phyloP scores from a whole-genome alignment of 352 stramenopile genomes.

The Phytophthora pseudosyringae region DNA sequence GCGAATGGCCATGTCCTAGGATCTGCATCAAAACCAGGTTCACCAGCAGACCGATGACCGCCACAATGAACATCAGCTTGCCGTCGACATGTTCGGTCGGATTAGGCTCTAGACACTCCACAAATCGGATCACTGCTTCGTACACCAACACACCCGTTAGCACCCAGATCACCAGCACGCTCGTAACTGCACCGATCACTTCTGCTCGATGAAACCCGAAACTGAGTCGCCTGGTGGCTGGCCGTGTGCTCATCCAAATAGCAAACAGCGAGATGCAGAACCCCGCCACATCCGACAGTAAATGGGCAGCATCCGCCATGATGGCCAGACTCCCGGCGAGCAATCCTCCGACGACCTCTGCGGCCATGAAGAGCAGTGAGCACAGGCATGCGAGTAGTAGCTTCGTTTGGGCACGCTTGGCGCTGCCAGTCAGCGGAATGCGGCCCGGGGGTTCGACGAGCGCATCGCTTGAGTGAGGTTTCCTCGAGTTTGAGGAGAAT shows the following conservation, averaged over 20 bases:
- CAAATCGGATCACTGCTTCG: conserved; percentile 87
- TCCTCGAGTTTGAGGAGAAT: too few species aligned
- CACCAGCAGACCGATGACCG: conserved; percentile 92
- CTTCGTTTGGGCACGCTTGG: conserved; percentile 54
- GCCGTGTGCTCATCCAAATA: conserved; percentile 58
- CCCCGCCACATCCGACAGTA: conserved; percentile 63
- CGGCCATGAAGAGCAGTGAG: conserved; percentile 92
- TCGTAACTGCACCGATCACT: conserved; percentile 93
- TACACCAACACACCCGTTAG: conserved; percentile 94
- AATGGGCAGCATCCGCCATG: conserved; percentile 81
- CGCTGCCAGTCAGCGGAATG: conserved; percentile 49
- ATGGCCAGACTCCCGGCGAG: conserved; percentile 93
- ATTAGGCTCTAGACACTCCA: conserved; percentile 71
- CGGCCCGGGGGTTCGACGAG: conserved; percentile 12
- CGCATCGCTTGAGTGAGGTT: too few species aligned
- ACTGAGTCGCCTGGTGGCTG: conserved; percentile 70
- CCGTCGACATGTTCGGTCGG: conserved; percentile 88
- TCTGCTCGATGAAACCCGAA: conserved; percentile 95
- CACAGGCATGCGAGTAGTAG: conserved; percentile 57
- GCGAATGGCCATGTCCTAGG: conserved; percentile 73
- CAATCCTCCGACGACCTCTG: conserved; percentile 93
- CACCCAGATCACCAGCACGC: conserved; percentile 91
- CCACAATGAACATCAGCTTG: conserved; percentile 95
- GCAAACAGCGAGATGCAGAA: conserved; percentile 71
- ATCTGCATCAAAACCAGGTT: conserved; percentile 95